A percentile compares a stretch with the other conserved stretches of the same genome.
These are phyloP conservation scores for Tetracladium marchalianum DNA, from an alignment of 495 filamentous ascomycete genomes.

Conservation along the genomic window DNA sequence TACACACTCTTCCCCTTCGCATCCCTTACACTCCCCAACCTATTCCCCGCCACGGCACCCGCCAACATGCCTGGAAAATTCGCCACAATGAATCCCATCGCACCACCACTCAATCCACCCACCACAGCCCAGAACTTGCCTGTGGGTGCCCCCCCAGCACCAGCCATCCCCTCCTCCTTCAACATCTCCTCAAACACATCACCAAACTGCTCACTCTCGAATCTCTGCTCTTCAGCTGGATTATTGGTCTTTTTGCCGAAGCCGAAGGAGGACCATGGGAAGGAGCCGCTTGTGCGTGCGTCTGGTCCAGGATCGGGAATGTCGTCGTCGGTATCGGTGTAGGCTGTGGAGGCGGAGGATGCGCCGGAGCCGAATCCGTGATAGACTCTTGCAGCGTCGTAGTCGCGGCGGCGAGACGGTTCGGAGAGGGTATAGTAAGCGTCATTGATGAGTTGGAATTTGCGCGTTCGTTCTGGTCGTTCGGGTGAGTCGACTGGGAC, in stretches of 20 bases:
- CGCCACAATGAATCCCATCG: constrained; percentile 88
- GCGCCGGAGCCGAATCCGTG: constrained; percentile 31
- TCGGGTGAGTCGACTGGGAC: constrained; percentile 80
- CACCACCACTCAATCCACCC: constrained; percentile 78
- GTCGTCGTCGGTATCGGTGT: constrained; percentile 48
- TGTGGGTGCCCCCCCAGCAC: constrained; percentile 45
- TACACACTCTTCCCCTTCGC: constrained; percentile 92
- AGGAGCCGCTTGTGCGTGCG: constrained; percentile 31
- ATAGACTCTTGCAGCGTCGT: constrained; percentile 52
- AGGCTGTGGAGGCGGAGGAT: constrained; percentile 29
- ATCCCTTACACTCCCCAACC: constrained; percentile 80
- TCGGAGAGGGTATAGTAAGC: constrained; percentile 96
- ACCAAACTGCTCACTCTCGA: constrained; percentile 73
- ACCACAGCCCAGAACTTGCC: constrained; percentile 78
- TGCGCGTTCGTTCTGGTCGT: constrained; percentile 67
- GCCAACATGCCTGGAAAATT: constrained; percentile 85
- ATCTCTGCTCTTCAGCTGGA: constrained; percentile 31
- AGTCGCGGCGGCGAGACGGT: constrained; percentile 67
- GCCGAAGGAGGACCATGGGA: constrained; percentile 55
- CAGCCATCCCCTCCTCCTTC: constrained; percentile 79
- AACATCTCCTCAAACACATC: constrained; percentile 97
- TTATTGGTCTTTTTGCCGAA: constrained; percentile 34
- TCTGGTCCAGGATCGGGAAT: constrained; percentile 29
- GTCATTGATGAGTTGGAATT: constrained; percentile 95
- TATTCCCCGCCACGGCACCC: constrained; percentile 86